Conservation (phyloP, 2,329 filamentous ascomycete genomes). For the Aciculosporium take region DNA sequence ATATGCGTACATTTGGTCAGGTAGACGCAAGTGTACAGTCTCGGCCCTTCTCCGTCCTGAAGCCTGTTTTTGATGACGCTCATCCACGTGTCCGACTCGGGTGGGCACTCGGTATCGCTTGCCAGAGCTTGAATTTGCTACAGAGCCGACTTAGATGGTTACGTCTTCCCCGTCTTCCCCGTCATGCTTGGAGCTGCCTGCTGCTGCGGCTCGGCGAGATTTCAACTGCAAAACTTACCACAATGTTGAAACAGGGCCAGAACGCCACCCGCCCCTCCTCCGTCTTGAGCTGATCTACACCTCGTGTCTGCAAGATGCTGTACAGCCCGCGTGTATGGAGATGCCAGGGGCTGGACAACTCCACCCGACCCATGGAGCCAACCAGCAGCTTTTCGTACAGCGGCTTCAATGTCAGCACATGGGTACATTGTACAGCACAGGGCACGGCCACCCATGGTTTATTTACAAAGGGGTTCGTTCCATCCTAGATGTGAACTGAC, state of each 20-base stretch:
- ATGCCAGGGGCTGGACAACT: slow-evolving; percentile 21
- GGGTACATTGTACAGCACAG: too few species aligned
- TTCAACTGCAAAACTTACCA: too few species aligned
- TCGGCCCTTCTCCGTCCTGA: slow-evolving; percentile 14
- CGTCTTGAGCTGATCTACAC: slow-evolving; percentile 13
- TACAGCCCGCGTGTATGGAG: slow-evolving; percentile 22
- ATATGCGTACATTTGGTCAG: slow-evolving; percentile 15
- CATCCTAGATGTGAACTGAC: slow-evolving; percentile 12
- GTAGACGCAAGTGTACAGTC: slow-evolving; percentile 15
- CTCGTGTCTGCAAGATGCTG: slow-evolving; percentile 23
- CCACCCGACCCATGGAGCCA: slow-evolving; percentile 18
- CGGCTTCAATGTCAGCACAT: too few species aligned
- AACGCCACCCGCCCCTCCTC: slow-evolving; percentile 18
- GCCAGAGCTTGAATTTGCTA: slow-evolving; percentile 25
- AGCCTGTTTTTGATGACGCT: slow-evolving; percentile 14
- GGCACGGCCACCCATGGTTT: too few species aligned
- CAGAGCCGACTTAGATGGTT: too few species aligned
- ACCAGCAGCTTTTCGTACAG: slow-evolving; percentile 22
- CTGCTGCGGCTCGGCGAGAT: too few species aligned
- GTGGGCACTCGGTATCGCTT: slow-evolving; percentile 18
- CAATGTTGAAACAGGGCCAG: slow-evolving; percentile 24
- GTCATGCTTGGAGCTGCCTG: too few species aligned
- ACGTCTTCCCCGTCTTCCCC: too few species aligned
- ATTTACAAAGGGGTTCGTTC: too few species aligned
- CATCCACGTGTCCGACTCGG: slow-evolving; percentile 24